Percentiles rank a stretch among this genome's conserved stretches.
phyloP scores from a whole-genome alignment of 129 eudicot genomes.

The Helianthus tuberosus region DNA sequence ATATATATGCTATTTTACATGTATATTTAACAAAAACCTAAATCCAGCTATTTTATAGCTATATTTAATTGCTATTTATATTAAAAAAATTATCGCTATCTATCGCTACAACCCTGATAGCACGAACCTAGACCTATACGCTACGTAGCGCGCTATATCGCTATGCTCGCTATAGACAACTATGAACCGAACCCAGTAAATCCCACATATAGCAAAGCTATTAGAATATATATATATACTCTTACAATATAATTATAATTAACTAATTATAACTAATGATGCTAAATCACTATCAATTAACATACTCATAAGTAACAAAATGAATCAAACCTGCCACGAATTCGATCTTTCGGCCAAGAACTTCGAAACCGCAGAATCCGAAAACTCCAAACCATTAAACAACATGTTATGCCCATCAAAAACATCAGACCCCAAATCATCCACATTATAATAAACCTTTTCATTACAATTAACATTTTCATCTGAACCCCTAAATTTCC shows the following conservation, averaged over 20 bases:
- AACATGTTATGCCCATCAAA: conserved; percentile 44
- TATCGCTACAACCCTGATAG: no score
- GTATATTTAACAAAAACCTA: conserved; percentile 14
- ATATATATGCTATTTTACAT: no score
- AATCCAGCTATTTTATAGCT: not conserved
- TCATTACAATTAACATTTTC: conserved; percentile 5
- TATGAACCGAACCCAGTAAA: no score
- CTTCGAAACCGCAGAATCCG: conserved; percentile 55
- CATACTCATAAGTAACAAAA: not conserved
- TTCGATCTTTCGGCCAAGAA: conserved; percentile 78
- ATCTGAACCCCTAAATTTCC: conserved; percentile 48
- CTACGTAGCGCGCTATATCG: no score
- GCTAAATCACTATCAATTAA: conserved; percentile 4
- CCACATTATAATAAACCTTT: conserved; percentile 50
- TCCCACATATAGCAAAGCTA: no score
- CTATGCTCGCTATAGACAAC: no score
- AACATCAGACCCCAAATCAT: conserved; percentile 45
- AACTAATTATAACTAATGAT: not conserved
- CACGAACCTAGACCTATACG: no score
- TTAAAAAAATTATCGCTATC: no score
- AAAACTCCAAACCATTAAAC: conserved; percentile 45
- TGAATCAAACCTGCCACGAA: conserved; percentile 72
- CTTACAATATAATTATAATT: conserved; percentile 7
- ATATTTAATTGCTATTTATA: no score
- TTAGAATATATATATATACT: no score